Conservation (phyloP, 129 eudicot genomes). For the Ambrosia artemisiifolia region DNA sequence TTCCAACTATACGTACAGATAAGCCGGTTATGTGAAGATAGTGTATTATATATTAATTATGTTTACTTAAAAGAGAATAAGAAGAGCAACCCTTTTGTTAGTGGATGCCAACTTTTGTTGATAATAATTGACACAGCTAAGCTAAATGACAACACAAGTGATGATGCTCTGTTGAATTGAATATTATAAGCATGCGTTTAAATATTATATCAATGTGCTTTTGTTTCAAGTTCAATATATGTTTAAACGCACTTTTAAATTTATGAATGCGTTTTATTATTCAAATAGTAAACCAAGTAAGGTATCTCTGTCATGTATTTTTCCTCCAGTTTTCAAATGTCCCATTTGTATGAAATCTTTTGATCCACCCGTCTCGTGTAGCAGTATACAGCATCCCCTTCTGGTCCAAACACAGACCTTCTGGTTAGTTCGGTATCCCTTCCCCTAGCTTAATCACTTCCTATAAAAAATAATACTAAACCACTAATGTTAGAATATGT, state of each 20-base stretch:
- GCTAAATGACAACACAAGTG: conserved; percentile 39
- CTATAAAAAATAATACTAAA: neutral
- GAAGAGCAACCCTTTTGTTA: neutral
- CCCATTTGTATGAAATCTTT: conserved; percentile 60
- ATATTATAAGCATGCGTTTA: too few species aligned
- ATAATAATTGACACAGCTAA: conserved; percentile 11
- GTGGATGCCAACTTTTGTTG: conserved; percentile 18
- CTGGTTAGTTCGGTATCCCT: neutral
- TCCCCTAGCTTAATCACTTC: neutral
- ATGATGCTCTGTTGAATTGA: too few species aligned
- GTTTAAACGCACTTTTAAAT: too few species aligned
- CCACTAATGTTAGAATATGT: too few species aligned
- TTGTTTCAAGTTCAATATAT: too few species aligned
- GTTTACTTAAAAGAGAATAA: neutral
- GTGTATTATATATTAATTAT: too few species aligned
- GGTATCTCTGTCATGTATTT: conserved; percentile 28
- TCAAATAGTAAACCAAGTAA: conserved; percentile 45
- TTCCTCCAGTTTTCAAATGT: conserved; percentile 66
- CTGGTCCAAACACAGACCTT: conserved; percentile 13
- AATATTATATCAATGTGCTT: too few species aligned
- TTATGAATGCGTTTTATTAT: too few species aligned
- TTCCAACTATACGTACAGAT: too few species aligned
- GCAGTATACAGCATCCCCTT: conserved; percentile 63
- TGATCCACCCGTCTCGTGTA: conserved; percentile 86
- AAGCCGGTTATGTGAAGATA: too few species aligned